Evolutionary conservation across 768 basidiomycete species (phyloP).

Genomic region (Boletellus ananas): DNA sequence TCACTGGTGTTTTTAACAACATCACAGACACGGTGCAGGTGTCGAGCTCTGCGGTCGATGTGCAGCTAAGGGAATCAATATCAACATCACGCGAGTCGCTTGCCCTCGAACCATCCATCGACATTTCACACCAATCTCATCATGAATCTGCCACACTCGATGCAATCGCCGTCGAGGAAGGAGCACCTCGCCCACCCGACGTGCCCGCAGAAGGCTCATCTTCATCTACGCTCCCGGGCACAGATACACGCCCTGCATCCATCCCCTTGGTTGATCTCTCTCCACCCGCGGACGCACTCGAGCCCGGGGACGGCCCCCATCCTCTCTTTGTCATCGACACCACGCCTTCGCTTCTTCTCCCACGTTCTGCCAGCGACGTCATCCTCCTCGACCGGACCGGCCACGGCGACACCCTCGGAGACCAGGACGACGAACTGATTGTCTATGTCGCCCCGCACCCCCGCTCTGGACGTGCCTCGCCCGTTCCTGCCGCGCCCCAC

Average conservation of each 20-base stretch:
- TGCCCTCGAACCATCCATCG: constrained; percentile 5
- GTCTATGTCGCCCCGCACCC: constrained; percentile 79
- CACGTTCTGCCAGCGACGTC: constrained; percentile 17
- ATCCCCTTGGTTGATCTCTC: neutral
- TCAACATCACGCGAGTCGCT: neutral
- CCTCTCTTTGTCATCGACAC: constrained; percentile 40
- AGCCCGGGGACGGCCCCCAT: neutral
- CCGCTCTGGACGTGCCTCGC: constrained; percentile 29
- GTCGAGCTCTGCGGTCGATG: neutral
- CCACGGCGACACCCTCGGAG: constrained; percentile 15
- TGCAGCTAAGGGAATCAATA: neutral
- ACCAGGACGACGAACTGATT: constrained; percentile 48
- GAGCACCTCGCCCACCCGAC: too few relatives aligned
- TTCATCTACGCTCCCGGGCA: neutral
- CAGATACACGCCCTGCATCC: neutral
- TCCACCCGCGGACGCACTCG: neutral
- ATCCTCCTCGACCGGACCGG: constrained; percentile 23
- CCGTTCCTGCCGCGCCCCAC: constrained; percentile 9
- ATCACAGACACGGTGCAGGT: neutral
- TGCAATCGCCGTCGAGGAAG: neutral
- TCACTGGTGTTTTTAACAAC: constrained; percentile 35
- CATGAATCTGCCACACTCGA: neutral
- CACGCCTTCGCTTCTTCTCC: constrained; percentile 20
- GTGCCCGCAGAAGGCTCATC: neutral
- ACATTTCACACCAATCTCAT: constrained; percentile 5